phyloP scores from a whole-genome alignment of 805 yeast genomes.

The Teunomyces kruisii region DNA sequence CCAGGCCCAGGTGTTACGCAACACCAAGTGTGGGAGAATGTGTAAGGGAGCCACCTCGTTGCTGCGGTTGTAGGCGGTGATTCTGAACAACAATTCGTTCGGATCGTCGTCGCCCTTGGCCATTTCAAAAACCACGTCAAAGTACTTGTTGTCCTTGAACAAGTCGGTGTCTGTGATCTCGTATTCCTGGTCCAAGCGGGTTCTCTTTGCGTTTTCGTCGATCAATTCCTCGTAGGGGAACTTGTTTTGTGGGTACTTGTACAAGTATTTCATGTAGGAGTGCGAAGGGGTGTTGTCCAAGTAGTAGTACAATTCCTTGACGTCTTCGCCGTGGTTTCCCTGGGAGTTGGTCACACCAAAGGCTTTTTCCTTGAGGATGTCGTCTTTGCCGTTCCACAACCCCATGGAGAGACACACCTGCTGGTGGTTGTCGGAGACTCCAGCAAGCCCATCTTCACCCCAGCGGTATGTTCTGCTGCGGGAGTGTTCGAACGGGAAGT shows the following conservation, averaged over 20 bases:
- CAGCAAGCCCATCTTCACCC: conserved; percentile 96
- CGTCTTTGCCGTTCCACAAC: conserved; percentile 89
- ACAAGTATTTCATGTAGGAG: conserved; percentile 85
- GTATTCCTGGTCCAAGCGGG: conserved; percentile 69
- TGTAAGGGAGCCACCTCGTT: conserved; percentile 85
- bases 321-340: conserved; percentile 97
- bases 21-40: conserved; percentile 78
- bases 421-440: conserved; percentile 83
- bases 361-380: conserved; percentile 77
- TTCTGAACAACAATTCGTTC: conserved; percentile 76
- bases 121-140: conserved; percentile 86
- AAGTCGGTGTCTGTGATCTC: conserved; percentile 82
- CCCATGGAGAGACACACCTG: conserved; percentile 75
- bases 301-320: conserved; percentile 80
- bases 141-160: conserved; percentile 72
- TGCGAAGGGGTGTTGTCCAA: conserved; percentile 92
- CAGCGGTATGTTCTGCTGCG: conserved; percentile 80
- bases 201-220: conserved; percentile 62
- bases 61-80: conserved; percentile 86
- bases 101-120: conserved; percentile 82
- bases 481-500: conserved; percentile 84
- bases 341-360: conserved; percentile 90
- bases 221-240: conserved; percentile 80
- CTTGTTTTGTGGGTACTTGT: conserved; percentile 86
- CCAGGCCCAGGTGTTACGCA: conserved; percentile 95